Percentiles rank a stretch among this genome's conserved stretches.
These are phyloP conservation scores for Exophiala bonariae DNA, from an alignment of 2,329 filamentous ascomycete species.

Conservation along the genomic window DNA sequence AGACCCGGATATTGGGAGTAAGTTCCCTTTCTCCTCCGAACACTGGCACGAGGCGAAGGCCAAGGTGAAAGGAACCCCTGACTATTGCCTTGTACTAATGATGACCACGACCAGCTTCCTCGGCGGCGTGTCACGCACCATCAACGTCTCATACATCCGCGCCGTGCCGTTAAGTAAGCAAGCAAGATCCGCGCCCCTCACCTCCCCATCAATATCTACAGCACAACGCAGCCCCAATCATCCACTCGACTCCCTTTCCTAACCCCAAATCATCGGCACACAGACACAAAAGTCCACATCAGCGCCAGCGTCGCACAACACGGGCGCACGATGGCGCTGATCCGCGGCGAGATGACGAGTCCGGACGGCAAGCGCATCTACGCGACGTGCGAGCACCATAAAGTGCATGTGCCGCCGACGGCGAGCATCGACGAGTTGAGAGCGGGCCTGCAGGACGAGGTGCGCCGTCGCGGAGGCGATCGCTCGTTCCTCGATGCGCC, in stretches of 20 bases:
- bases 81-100: too few relatives aligned
- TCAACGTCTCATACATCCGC: conserved; percentile 54
- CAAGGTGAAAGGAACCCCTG: too few relatives aligned
- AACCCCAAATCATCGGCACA: too few relatives aligned
- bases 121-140: conserved; percentile 50
- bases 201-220: too few relatives aligned
- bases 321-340: conserved; percentile 53
- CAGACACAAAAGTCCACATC: conserved; percentile 8
- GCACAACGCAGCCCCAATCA: too few relatives aligned
- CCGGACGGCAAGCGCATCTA: conserved; percentile 49
- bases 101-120: conserved; percentile 38
- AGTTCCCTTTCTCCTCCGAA: conserved; percentile 18
- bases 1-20: conserved; percentile 52
- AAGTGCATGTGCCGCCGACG: conserved; percentile 45
- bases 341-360: conserved; percentile 51
- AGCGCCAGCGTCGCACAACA: conserved; percentile 5
- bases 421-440: conserved; percentile 31
- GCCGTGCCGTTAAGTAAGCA: conserved; percentile 47
- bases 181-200: too few relatives aligned
- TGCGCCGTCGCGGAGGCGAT: conserved; percentile 17
- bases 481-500: too few relatives aligned
- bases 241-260: too few relatives aligned
- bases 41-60: too few relatives aligned
- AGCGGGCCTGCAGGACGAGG: conserved; percentile 7
- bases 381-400: conserved; percentile 55